Percentiles rank a stretch among this genome's conserved stretches.
These are phyloP conservation scores for Millerozyma acaciae DNA, from an alignment of 805 yeast species.

Conservation along the genomic window DNA sequence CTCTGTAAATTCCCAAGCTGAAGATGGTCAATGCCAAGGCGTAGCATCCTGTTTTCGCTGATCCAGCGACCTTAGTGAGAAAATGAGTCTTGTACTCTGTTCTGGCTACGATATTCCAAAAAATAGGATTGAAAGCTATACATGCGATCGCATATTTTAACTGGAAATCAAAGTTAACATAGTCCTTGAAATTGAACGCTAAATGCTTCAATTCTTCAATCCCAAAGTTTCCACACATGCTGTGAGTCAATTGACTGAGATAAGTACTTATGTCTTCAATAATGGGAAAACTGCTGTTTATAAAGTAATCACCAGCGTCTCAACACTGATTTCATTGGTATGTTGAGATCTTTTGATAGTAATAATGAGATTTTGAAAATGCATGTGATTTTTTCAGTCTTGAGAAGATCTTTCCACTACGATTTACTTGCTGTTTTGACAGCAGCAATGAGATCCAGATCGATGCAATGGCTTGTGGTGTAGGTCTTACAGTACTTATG, in stretches of 20 bases:
- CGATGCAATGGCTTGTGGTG: too few species aligned
- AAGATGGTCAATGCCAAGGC: slow-evolving; percentile 79
- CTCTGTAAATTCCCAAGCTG: slow-evolving; percentile 79
- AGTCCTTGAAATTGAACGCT: slow-evolving; percentile 14
- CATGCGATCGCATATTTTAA: slow-evolving; percentile 48
- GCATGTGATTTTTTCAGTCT: too few species aligned
- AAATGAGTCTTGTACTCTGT: slow-evolving; percentile 74
- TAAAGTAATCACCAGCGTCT: too few species aligned
- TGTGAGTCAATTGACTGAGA: neutral
- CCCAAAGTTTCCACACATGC: neutral
- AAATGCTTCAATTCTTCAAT: slow-evolving; percentile 17
- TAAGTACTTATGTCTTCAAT: too few species aligned
- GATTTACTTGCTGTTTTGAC: too few species aligned
- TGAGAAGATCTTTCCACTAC: too few species aligned
- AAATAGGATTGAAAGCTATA: slow-evolving; percentile 87
- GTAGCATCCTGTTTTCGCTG: slow-evolving; percentile 76
- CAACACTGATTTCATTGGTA: too few species aligned
- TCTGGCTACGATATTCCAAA: slow-evolving; percentile 94
- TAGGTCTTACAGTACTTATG: too few species aligned
- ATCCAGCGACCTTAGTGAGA: slow-evolving; percentile 70
- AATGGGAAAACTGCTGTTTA: too few species aligned
- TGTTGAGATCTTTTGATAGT: too few species aligned
- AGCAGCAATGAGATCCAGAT: too few species aligned
- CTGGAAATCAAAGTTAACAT: slow-evolving; percentile 18
- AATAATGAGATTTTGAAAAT: too few species aligned